These are phyloP conservation scores for Trifolium fragiferum DNA, from an alignment of 306 rosid species.

Conservation along the genomic window DNA sequence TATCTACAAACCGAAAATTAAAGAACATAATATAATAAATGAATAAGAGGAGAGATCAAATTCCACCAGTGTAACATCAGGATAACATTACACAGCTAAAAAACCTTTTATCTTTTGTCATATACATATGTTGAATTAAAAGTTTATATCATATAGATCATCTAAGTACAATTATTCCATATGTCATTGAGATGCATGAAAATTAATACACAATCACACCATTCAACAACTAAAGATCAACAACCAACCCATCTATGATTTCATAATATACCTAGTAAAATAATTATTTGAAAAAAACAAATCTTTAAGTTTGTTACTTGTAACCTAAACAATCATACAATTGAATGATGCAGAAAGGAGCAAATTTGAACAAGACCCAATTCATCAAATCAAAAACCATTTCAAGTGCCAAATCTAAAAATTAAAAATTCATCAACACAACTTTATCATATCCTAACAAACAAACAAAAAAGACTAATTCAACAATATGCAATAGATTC, in stretches of 20 bases:
- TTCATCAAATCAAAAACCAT: neutral
- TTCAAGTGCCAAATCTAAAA: constrained; percentile 1
- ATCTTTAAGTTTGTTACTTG: neutral
- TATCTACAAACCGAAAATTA: constrained; percentile 53
- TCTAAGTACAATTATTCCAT: neutral
- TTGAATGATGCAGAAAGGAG: constrained; percentile 1
- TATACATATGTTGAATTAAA: neutral
- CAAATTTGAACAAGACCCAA: constrained; percentile 33
- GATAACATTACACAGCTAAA: neutral
- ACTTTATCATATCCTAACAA: neutral
- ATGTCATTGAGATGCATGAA: neutral
- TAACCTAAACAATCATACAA: constrained; percentile 28
- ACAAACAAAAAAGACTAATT: constrained; percentile 1
- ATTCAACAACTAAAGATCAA: neutral
- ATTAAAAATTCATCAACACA: constrained; percentile 11
- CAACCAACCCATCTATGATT: constrained; percentile 9
- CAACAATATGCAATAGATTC: too few species aligned
- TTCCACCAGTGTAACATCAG: neutral
- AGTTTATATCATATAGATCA: neutral
- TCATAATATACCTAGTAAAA: constrained; percentile 8
- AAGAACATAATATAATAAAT: neutral
- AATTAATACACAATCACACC: neutral
- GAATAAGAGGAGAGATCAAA: neutral
- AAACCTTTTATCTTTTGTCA: neutral
- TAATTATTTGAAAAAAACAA: neutral